These are phyloP conservation scores for barley (Hordeum vulgare) DNA, from an alignment of 176 grass and related monocot genomes.

Conservation along the genomic window MorexV3_pseudomolecules_assembly NC_058523.1:554570879-554571378, in stretches of 20 bases:
- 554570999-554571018: background rate
- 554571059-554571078: background rate
- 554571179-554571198: background rate
- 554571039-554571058: background rate
- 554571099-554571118: no score
- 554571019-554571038: conserved; percentile 6
- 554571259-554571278: conserved; percentile 1
- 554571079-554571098: background rate
- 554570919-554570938: conserved; percentile 22
- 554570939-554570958: background rate
- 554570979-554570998: background rate
- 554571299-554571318: background rate
- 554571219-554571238: conserved; percentile 15
- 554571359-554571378: conserved; percentile 51
- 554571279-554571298: conserved; percentile 1
- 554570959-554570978: conserved; percentile 7
- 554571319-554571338: background rate
- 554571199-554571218: background rate
- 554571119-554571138: no score
- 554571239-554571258: background rate
- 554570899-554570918: background rate
- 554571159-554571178: background rate
- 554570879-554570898: conserved; percentile 3
- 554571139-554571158: background rate
- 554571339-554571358: conserved; percentile 19